A percentile compares a stretch with the other conserved stretches of the same genome.
These are phyloP conservation scores for Fraxinus greggii DNA, from an alignment of 305 asterid species.

Conservation along the genomic window DNA sequence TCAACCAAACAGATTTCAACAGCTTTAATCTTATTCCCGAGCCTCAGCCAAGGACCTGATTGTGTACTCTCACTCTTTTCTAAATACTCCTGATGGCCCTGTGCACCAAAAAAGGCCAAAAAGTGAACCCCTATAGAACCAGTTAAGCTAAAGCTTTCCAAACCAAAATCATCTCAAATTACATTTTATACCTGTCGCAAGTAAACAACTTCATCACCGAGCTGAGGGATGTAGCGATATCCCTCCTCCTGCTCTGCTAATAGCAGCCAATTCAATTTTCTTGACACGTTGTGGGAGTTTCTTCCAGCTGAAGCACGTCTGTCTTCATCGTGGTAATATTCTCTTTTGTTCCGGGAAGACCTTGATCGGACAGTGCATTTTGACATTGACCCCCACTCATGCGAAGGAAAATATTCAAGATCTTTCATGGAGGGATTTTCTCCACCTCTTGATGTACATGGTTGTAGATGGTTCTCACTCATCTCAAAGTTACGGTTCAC, in stretches of 20 bases:
- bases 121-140: background rate
- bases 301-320: constrained; percentile 34
- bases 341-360: constrained; percentile 54
- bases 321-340: constrained; percentile 34
- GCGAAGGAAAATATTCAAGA: constrained; percentile 36
- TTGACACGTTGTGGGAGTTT: constrained; percentile 28
- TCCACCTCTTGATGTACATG: constrained; percentile 52
- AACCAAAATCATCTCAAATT: constrained; percentile 9
- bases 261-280: constrained; percentile 71
- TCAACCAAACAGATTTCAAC: constrained; percentile 77
- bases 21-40: constrained; percentile 49
- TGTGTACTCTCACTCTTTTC: constrained; percentile 28
- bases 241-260: constrained; percentile 80
- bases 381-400: constrained; percentile 37
- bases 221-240: constrained; percentile 93
- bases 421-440: constrained; percentile 47
- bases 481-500: constrained; percentile 28
- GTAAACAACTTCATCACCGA: constrained; percentile 88
- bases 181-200: constrained; percentile 65
- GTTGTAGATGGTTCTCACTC: constrained; percentile 41
- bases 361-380: constrained; percentile 36
- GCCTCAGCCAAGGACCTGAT: constrained; percentile 52
- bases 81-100: constrained; percentile 82
- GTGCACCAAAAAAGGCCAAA: constrained; percentile 27
- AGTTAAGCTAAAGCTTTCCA: constrained; percentile 17